Percentiles rank a stretch among this genome's conserved stretches.
Evolutionary conservation across 192 early-diverging fungal species (phyloP).

Genomic region (Chytriomyces hyalinus): DNA sequence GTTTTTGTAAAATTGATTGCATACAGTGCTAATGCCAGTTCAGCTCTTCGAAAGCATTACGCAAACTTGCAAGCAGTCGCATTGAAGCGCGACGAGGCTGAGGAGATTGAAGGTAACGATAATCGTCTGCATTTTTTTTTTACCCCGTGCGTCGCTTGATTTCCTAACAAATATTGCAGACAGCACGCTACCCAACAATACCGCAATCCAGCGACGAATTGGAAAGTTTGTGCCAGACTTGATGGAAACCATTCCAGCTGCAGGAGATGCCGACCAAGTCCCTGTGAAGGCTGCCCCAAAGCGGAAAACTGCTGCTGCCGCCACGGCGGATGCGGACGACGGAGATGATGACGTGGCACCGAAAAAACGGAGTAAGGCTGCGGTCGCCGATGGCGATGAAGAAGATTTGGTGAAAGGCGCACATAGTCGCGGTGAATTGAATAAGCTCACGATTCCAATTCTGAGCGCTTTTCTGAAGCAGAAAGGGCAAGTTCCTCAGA

Average conservation of each 20-base stretch:
- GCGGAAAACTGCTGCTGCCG: background rate
- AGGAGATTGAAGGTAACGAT: slow-evolving; percentile 49
- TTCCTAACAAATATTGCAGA: slow-evolving; percentile 7
- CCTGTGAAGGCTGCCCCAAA: background rate
- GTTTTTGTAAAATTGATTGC: slow-evolving; percentile 7
- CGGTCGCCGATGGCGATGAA: background rate
- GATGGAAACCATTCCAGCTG: slow-evolving; percentile 7
- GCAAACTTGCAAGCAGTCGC: slow-evolving; percentile 57
- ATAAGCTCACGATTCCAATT: slow-evolving; percentile 25
- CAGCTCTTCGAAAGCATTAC: slow-evolving; percentile 55
- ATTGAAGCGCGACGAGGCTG: slow-evolving; percentile 38
- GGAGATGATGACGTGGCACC: background rate
- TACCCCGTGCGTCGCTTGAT: background rate
- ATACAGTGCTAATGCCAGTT: background rate
- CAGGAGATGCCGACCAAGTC: background rate
- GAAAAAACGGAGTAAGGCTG: slow-evolving; percentile 2
- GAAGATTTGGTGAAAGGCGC: slow-evolving; percentile 16
- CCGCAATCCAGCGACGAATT: slow-evolving; percentile 17
- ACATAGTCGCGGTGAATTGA: background rate
- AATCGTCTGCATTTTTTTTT: background rate
- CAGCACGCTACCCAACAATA: slow-evolving; percentile 19
- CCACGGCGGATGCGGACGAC: background rate
- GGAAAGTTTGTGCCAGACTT: slow-evolving; percentile 19
- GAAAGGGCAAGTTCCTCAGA: background rate
- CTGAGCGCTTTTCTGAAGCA: slow-evolving; percentile 31